Evolutionary conservation across 2,329 filamentous ascomycete genomes (phyloP).

Genomic region (Trichoderma koningiopsis): DNA sequence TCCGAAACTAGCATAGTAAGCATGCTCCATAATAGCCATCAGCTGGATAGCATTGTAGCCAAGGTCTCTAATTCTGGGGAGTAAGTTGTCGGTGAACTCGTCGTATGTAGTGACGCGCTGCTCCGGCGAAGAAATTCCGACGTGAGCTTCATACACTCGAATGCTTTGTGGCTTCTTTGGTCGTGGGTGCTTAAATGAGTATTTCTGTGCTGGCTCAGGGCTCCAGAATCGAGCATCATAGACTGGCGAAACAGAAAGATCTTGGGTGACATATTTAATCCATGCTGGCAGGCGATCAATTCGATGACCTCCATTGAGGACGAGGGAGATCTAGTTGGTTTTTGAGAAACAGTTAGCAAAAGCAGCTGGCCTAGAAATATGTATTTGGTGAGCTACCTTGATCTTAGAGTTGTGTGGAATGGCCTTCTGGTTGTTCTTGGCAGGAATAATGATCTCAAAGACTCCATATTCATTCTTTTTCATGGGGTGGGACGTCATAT

Average conservation of each 20-base stretch:
- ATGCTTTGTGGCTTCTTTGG: constrained; percentile 82
- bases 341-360: constrained; percentile 1
- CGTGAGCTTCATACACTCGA: constrained; percentile 98
- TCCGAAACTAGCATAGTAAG: constrained; percentile 98
- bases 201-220: constrained; percentile 73
- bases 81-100: constrained; percentile 90
- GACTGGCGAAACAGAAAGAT: constrained; percentile 81
- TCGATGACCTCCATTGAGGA: constrained; percentile 74
- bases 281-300: constrained; percentile 90
- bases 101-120: constrained; percentile 90
- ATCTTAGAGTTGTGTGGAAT: constrained; percentile 95
- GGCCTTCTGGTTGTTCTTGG: constrained; percentile 70
- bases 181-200: constrained; percentile 79
- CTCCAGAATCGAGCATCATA: constrained; percentile 99
- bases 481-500: constrained; percentile 82
- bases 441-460: constrained; percentile 79
- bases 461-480: constrained; percentile 81
- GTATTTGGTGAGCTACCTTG: constrained; percentile 63
- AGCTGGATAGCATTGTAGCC: constrained; percentile 98
- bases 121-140: constrained; percentile 93
- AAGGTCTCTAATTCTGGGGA: constrained; percentile 84
- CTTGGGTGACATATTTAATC: constrained; percentile 97
- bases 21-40: constrained; percentile 99
- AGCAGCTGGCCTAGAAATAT: neutral
- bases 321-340: constrained; percentile 74